phyloP scores from a whole-genome alignment of 148 eudicot genomes.

The Silene latifolia region DNA sequence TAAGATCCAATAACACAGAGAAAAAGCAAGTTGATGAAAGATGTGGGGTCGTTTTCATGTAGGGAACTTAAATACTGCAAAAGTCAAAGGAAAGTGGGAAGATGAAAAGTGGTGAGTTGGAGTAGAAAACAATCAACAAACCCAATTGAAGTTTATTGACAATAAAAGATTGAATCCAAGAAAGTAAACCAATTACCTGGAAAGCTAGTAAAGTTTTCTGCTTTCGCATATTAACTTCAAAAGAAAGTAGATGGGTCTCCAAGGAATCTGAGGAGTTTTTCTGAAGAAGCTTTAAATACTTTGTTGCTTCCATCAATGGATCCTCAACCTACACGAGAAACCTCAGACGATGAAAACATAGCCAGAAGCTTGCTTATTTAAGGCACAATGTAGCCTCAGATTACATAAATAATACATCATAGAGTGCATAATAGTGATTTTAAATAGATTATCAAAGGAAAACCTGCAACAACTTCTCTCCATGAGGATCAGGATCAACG shows the following conservation, averaged over 20 bases:
- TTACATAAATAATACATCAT: not conserved
- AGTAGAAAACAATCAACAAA: not conserved
- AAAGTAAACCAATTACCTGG: constrained; percentile 49
- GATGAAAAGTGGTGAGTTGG: not conserved
- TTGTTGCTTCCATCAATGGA: constrained; percentile 88
- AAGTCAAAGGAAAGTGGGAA: not conserved
- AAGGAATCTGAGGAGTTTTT: constrained; percentile 75
- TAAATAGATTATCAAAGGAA: not conserved
- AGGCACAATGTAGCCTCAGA: not conserved
- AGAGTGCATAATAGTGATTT: not conserved
- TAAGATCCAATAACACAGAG: not conserved
- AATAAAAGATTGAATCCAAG: not conserved
- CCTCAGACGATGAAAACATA: not conserved
- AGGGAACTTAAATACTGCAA: too few species aligned
- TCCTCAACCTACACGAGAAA: constrained; percentile 67
- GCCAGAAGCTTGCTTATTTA: not conserved
- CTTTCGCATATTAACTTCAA: constrained; percentile 92
- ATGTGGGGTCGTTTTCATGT: not conserved
- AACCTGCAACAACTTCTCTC: constrained; percentile 90
- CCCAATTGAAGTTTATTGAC: not conserved
- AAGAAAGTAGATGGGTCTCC: constrained; percentile 85
- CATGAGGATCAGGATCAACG: constrained; percentile 88
- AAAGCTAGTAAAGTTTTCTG: constrained; percentile 77
- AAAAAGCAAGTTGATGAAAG: not conserved
- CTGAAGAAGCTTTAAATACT: constrained; percentile 87